Evolutionary conservation across 2,329 filamentous ascomycete genomes (phyloP), one percentile per base, ranked within the genome.

Genomic region (Macroventuria anomochaeta): DNA sequence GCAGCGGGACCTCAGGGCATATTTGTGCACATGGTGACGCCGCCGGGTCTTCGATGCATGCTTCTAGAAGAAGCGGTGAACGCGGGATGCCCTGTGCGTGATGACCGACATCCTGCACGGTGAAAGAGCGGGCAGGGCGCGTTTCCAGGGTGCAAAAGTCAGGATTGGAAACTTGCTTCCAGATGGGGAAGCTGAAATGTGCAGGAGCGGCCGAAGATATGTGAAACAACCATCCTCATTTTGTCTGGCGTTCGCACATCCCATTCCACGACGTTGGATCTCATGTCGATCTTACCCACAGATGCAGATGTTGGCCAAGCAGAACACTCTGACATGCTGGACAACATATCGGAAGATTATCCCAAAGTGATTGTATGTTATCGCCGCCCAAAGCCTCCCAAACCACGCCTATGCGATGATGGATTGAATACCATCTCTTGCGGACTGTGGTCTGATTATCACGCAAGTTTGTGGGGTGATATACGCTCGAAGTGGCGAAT

Each of bases 11-110:
- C 41, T 44, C 29, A 54, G 44, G 28, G 39, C 28, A 34, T 15
- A 31, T 36, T 46, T 31, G 49, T 46, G 25, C 42, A 46, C 46
- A 46, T 21, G 39, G 40, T 44, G 46, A 49, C 33, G 46, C 44
- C 13, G 33, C 36, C 17, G 25, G 28, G 17, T 29, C 52, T 59
- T 59, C 53, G 34, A 51, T 42, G 43, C 55, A 50, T 46, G 20
- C 43, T 62, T 64, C 55, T 41, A 55, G 56, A 62, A 60, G 42
- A 17, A 41, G 44, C 46, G 21, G 32, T 53, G 41, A 36, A 31
- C 51, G 37, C 3, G 28, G 8, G 23, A 34, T 44, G 58, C 37
- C 41, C 50, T 47, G 49, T 57, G 57, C 53, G 13, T 38, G 29
- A 18, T 34, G 51, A 39, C 32, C 11, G 33, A 37, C 26, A 33